A percentile compares a stretch with the other conserved stretches of the same genome.
Evolutionary conservation across 495 filamentous ascomycete species (phyloP).

Genomic region (Podospora pseudoanserina): DNA sequence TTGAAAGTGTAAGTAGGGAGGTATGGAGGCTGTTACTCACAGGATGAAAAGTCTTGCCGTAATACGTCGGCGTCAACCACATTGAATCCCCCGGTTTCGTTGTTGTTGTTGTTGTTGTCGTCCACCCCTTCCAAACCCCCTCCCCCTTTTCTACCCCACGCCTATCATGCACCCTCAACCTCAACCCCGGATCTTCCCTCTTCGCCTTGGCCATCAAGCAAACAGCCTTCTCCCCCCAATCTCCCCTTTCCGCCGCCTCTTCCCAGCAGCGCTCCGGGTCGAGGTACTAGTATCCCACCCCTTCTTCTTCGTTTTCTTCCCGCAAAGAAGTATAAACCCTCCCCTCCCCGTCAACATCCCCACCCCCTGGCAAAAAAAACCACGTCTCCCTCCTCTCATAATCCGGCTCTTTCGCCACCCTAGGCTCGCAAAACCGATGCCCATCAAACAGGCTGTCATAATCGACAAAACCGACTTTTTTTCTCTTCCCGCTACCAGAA

Average conservation of each 20-base stretch:
- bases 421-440: slow-evolving; percentile 48
- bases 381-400: slow-evolving; percentile 40
- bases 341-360: slow-evolving; percentile 29
- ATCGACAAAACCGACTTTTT: slow-evolving; percentile 42
- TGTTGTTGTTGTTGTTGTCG: neutral
- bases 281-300: slow-evolving; percentile 18
- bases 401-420: slow-evolving; percentile 39
- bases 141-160: neutral
- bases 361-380: slow-evolving; percentile 47
- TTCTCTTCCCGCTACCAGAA: neutral
- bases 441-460: slow-evolving; percentile 40
- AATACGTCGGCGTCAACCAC: slow-evolving; percentile 45
- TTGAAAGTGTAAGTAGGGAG: neutral
- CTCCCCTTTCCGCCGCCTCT: slow-evolving; percentile 27
- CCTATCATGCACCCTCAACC: slow-evolving; percentile 14
- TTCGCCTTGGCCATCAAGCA: slow-evolving; percentile 42
- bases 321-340: neutral
- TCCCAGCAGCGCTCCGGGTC: slow-evolving; percentile 32
- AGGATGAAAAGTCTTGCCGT: slow-evolving; percentile 46
- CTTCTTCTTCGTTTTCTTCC: neutral
- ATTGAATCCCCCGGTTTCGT: slow-evolving; percentile 26
- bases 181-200: slow-evolving; percentile 28
- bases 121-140: neutral
- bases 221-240: slow-evolving; percentile 40
- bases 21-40: slow-evolving; percentile 18